A percentile compares a stretch with the other conserved stretches of the same genome.
phyloP scores from a whole-genome alignment of 2,329 filamentous ascomycete species.

The Clarireedia paspali region DNA sequence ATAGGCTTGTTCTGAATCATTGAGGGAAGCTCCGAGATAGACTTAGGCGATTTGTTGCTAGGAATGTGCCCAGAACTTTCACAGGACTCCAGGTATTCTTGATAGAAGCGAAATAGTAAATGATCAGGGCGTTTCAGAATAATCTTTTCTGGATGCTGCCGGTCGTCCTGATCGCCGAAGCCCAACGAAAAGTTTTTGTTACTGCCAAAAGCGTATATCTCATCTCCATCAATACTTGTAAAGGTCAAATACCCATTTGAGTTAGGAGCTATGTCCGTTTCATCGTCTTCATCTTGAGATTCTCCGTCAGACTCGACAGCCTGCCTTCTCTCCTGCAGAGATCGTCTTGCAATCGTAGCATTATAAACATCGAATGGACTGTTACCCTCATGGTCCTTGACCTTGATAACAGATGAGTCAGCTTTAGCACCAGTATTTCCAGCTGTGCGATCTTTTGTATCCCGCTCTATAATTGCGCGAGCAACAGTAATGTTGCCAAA shows the following conservation, averaged over 20 bases:
- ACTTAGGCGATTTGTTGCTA: conserved; percentile 23
- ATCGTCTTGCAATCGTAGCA: conserved; percentile 73
- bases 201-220: conserved; percentile 89
- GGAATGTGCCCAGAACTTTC: conserved; percentile 16
- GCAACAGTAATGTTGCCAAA: conserved; percentile 84
- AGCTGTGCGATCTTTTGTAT: conserved; percentile 39
- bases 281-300: conserved; percentile 42
- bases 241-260: conserved; percentile 1
- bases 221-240: conserved; percentile 55
- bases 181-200: conserved; percentile 93
- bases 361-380: conserved; percentile 92
- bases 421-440: conserved; percentile 52
- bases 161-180: conserved; percentile 90
- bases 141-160: conserved; percentile 86
- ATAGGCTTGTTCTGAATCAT: conserved; percentile 66
- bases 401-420: conserved; percentile 70
- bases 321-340: conserved; percentile 37
- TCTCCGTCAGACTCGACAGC: conserved; percentile 35
- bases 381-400: conserved; percentile 91
- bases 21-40: conserved; percentile 54
- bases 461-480: conserved; percentile 70
- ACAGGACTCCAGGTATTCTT: conserved; percentile 49
- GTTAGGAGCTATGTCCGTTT: background rate
- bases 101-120: conserved; percentile 65
- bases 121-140: conserved; percentile 68